Evolutionary conservation across 345 rosid species (phyloP), one percentile per base, ranked within the genome.

Genomic region (Syzygium aqueum): DNA sequence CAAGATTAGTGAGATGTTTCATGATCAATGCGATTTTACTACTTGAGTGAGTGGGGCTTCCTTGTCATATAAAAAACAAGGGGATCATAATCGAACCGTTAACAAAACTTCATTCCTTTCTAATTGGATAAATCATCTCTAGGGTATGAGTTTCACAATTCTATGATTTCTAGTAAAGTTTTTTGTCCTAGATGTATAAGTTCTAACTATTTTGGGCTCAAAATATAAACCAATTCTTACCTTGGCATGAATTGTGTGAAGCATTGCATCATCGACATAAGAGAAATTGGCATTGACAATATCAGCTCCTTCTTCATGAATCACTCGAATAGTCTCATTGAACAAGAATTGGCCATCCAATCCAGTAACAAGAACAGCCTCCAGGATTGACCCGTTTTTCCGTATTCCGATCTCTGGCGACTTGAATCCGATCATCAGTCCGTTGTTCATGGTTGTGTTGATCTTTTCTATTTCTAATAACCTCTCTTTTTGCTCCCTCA

Each of bases 401-500:
- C 43, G 73, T 51, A 89, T 61, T 33, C 46, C 43, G 43, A 89
- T 43, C 50, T 56, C 27, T 2, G 88, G 84, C 7, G 21, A 54
- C 85, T 53, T 30, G 52, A 87, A 51, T 10, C 56, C 8, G 17
- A 49, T 51, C 30, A 5, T 50, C 21, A 51, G 28, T 52, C 65
- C 84, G 1, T 67, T 84, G 52, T 56, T 50, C 89, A 85, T 85
- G 49, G 40, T 56, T 3, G 37, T n/a, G 50, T 88, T 88, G 8
- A 53, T 73, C 77, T 50, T 85, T 52, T 77, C 77, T 53, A 53
- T 83, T 13, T 86, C 87, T 15, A 67, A 73, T 57, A 95, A 86
- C 6, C 87, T 88, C 19, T 92, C 89, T 89, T 93, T 95, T 86
- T 49, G 93, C 85, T 93, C 94, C 88, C 86, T 94, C 93, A 94